Evolutionary conservation across 2,329 filamentous ascomycete genomes (phyloP).

Genomic region (Apiospora kogelbergensis): DNA sequence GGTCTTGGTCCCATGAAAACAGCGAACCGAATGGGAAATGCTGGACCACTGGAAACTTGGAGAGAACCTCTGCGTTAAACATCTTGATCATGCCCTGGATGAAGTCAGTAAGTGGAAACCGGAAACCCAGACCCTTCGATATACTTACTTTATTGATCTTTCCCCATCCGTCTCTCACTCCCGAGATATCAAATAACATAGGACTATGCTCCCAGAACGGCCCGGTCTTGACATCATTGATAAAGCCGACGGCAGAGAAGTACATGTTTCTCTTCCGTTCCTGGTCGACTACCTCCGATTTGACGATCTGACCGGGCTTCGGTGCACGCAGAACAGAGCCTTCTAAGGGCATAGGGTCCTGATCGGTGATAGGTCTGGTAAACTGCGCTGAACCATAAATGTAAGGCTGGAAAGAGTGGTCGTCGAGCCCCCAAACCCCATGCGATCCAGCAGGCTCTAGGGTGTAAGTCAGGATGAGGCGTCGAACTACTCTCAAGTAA

Average conservation of each 20-base stretch:
- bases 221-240: conserved; percentile 93
- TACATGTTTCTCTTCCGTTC: conserved; percentile 78
- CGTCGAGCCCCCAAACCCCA: conserved; percentile 97
- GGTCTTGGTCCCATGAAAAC: conserved; percentile 74
- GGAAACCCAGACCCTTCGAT: not conserved
- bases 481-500: conserved; percentile 71
- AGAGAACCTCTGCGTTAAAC: conserved; percentile 95
- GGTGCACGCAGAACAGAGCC: conserved; percentile 74
- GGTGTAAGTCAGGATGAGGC: conserved; percentile 85
- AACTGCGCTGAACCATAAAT: conserved; percentile 94
- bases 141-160: conserved; percentile 82
- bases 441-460: conserved; percentile 95
- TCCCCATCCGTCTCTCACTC: conserved; percentile 89
- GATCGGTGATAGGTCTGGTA: conserved; percentile 68
- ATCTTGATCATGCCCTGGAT: conserved; percentile 94
- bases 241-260: conserved; percentile 94
- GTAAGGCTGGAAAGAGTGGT: conserved; percentile 92
- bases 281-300: conserved; percentile 61
- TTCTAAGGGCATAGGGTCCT: conserved; percentile 69
- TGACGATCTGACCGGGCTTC: conserved; percentile 68
- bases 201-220: conserved; percentile 98
- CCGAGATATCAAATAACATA: conserved; percentile 90
- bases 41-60: conserved; percentile 98
- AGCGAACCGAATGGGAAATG: conserved; percentile 84
- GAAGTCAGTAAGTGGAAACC: conserved; percentile 9